Evolutionary conservation across 2,329 filamentous ascomycete species (phyloP).

Genomic region (Pyrenochaeta sp.): DNA sequence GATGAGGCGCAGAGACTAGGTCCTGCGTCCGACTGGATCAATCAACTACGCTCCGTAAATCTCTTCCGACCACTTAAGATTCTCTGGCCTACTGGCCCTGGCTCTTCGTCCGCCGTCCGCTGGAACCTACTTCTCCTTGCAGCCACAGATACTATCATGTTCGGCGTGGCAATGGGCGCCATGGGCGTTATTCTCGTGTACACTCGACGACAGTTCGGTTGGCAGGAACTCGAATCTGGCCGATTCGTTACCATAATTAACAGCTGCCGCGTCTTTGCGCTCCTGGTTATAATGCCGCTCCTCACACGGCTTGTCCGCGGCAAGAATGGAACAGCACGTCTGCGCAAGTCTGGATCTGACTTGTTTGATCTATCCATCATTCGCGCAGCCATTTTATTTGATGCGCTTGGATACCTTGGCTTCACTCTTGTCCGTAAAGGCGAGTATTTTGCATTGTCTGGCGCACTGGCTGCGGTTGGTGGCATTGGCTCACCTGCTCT

Average conservation of each 20-base stretch:
- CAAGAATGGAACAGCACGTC: constrained; percentile 51
- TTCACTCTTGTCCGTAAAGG: constrained; percentile 73
- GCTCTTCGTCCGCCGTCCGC: constrained; percentile 68
- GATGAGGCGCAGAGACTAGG: constrained; percentile 49
- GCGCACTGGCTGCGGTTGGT: constrained; percentile 77
- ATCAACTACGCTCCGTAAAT: constrained; percentile 62
- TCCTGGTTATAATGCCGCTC: constrained; percentile 78
- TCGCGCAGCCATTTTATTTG: constrained; percentile 76
- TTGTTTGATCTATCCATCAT: constrained; percentile 79
- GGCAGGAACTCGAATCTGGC: constrained; percentile 82
- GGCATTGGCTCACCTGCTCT: constrained; percentile 87
- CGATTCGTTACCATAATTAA: constrained; percentile 84
- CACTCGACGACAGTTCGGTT: constrained; percentile 79
- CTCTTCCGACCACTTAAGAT: constrained; percentile 80
- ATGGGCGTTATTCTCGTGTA: constrained; percentile 87
- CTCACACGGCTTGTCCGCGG: constrained; percentile 79
- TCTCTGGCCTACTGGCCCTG: constrained; percentile 75
- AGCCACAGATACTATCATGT: constrained; percentile 80
- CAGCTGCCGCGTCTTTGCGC: constrained; percentile 74
- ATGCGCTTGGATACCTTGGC: constrained; percentile 77
- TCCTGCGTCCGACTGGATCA: constrained; percentile 54
- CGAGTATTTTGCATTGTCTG: constrained; percentile 73
- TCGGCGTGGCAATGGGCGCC: constrained; percentile 82
- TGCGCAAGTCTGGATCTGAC: constrained; percentile 71
- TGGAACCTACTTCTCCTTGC: constrained; percentile 85